Evolutionary conservation across 2,329 filamentous ascomycete genomes (phyloP).

Genomic region (Shiraia sp.): DNA sequence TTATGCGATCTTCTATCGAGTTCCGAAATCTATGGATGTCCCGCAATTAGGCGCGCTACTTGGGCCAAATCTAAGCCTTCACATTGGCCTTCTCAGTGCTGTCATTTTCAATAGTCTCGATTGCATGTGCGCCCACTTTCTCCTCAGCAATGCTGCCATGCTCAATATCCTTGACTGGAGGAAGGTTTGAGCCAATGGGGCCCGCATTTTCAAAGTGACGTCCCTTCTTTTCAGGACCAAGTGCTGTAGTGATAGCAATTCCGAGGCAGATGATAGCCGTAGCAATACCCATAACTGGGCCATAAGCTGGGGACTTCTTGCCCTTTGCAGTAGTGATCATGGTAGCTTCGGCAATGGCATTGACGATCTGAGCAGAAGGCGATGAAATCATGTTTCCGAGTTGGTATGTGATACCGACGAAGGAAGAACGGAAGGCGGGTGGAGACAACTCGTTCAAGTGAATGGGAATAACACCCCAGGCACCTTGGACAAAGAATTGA

Average conservation of each 20-base stretch:
- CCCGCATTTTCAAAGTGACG: conserved; percentile 67
- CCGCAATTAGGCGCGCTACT: no score
- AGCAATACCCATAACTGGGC: conserved; percentile 73
- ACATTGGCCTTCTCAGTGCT: conserved; percentile 2
- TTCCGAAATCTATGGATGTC: no score
- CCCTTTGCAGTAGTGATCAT: conserved; percentile 59
- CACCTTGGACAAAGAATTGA: conserved; percentile 58
- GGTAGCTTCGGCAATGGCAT: conserved; percentile 66
- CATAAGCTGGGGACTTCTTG: conserved; percentile 68
- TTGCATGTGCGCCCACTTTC: conserved; percentile 25
- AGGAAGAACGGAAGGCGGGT: conserved; percentile 69
- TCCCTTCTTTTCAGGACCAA: conserved; percentile 76
- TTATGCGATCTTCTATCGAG: neutral
- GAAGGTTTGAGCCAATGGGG: conserved; percentile 52
- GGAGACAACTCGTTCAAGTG: conserved; percentile 76
- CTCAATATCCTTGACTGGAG: conserved; percentile 36
- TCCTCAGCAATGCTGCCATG: conserved; percentile 31
- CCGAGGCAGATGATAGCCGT: conserved; percentile 76
- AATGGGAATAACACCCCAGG: conserved; percentile 58
- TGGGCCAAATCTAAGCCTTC: conserved; percentile 6
- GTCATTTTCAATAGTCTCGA: conserved; percentile 23
- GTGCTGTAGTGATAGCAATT: conserved; percentile 67
- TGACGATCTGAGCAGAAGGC: conserved; percentile 76
- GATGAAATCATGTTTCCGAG: conserved; percentile 75
- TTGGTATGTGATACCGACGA: conserved; percentile 74